Conservation (phyloP, 371 early-diverging fungal genomes). For the Blakeslea trispora region DNA sequence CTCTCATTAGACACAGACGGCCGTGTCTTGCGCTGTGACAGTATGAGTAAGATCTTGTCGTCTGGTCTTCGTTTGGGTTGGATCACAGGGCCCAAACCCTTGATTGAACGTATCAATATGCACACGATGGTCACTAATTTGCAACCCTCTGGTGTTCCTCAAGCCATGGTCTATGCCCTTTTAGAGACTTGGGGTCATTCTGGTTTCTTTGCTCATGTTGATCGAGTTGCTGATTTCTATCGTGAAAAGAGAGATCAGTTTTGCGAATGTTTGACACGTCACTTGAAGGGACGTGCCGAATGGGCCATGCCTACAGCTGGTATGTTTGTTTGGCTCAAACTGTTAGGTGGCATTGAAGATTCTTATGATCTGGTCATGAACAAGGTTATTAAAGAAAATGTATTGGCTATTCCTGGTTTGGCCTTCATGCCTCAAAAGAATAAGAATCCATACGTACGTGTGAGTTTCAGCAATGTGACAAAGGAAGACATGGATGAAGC, state of each 20-base stretch:
- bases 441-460: constrained; percentile 49
- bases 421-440: constrained; percentile 33
- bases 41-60: constrained; percentile 79
- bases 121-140: constrained; percentile 73
- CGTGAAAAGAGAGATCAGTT: constrained; percentile 65
- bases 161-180: constrained; percentile 63
- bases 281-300: constrained; percentile 65
- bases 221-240: constrained; percentile 63
- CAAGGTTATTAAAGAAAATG: constrained; percentile 69
- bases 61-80: constrained; percentile 80
- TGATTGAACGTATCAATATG: constrained; percentile 72
- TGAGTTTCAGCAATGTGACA: constrained; percentile 65
- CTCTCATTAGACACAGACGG: constrained; percentile 79
- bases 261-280: constrained; percentile 52
- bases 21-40: constrained; percentile 84
- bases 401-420: constrained; percentile 65
- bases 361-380: constrained; percentile 63
- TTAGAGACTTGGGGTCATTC: constrained; percentile 61
- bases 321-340: constrained; percentile 86
- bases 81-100: constrained; percentile 69
- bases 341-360: constrained; percentile 64
- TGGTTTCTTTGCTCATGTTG: constrained; percentile 72
- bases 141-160: constrained; percentile 76
- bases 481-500: constrained; percentile 67
- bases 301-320: constrained; percentile 71